Base-by-base conservation (phyloP, 495 filamentous ascomycete species). In the Penicillium parvum region DNA sequence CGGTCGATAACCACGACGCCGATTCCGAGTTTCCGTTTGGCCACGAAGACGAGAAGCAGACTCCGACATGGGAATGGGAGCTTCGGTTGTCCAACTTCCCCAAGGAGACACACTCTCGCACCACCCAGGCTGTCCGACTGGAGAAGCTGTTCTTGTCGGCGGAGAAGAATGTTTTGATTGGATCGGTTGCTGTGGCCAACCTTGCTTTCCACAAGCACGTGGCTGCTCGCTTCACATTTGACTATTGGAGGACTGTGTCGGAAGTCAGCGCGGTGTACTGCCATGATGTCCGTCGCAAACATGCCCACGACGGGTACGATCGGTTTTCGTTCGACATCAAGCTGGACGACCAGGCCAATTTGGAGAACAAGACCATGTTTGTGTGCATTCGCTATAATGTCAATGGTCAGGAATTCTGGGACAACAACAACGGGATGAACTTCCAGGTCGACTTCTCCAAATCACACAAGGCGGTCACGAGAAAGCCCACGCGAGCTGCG, bases 211-310 rank as follows among this genome's bases (percentile, higher is more conserved):
- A 95, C 30, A 98, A 98, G 61, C 60, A 69, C 7, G 90, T 98
- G 27, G 79, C 84, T 15, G 89, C 88, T 61, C 80, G 92, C 19
- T 98, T 98, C 59, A 97, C 94, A 1, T 78, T 97, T 41, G 92
- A 98, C 64, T 90, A 90, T 60, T 98, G 92, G 92, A 94, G 91
- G 69, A 98, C 92, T 0, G 90, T 90, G 3, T 98, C 92, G 1
- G 92, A 98, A 60, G 85, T 98, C 3, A 74, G 77, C 28, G 94
- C 89, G 7, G 90, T 96, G 55, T 98, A 78, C 66, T 85, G 82
- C 61, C 77, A 84, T 41, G 86, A 94, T 65, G 75, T 90, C 22
- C 77, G 80, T 8, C 83, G 78, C 27, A 77, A 77, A 41, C 82
- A 86, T 32, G 63, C 58, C 6, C 68, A 81, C 10, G 77, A 84